Conservation (phyloP, 257 asterid species). For the Solanum pinnatisectum region DNA sequence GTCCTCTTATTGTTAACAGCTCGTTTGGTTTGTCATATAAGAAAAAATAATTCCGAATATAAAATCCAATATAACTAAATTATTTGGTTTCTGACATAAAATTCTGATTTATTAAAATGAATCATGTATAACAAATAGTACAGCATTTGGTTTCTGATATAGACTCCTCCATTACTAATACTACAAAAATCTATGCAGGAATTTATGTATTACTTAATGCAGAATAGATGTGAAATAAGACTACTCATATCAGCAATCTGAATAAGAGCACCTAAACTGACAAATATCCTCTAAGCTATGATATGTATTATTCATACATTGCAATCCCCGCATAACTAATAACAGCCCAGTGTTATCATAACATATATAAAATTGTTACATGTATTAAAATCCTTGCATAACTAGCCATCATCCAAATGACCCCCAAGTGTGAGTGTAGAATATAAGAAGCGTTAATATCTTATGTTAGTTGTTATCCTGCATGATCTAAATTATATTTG, state of each 20-base stretch:
- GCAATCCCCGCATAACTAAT: background rate
- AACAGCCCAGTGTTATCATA: background rate
- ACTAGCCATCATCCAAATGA: background rate
- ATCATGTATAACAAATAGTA: background rate
- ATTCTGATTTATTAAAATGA: background rate
- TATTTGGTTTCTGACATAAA: background rate
- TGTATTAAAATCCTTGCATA: background rate
- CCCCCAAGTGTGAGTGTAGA: background rate
- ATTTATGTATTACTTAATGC: background rate
- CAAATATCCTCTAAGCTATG: background rate
- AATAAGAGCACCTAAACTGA: background rate
- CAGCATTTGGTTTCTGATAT: background rate
- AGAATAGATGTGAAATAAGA: background rate
- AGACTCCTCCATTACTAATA: background rate
- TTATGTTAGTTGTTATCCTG: background rate
- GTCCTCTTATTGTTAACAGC: background rate
- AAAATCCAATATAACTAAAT: background rate
- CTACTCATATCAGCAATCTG: background rate
- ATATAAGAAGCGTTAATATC: background rate
- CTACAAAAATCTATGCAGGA: background rate
- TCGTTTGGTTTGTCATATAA: background rate
- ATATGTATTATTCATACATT: background rate
- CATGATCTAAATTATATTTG: background rate
- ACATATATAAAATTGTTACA: background rate
- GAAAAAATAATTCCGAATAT: background rate